A percentile compares a stretch with the other conserved stretches of the same genome.
Evolutionary conservation across 73 alveolate genomes (phyloP).

Genomic region (Paramecium biaurelia): DNA sequence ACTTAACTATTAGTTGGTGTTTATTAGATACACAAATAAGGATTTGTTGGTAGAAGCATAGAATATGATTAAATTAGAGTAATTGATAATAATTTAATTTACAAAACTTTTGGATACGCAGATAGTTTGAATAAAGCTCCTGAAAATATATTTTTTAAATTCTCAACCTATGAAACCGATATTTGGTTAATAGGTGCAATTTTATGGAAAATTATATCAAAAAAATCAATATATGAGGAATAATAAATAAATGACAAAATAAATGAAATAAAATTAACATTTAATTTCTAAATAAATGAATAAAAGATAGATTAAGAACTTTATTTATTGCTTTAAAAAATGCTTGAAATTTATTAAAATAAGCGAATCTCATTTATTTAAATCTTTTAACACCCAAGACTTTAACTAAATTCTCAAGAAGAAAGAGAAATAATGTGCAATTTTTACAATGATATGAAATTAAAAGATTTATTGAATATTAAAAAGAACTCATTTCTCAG

Average conservation of each 20-base stretch:
- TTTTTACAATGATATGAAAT: not conserved
- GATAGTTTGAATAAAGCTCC: not conserved
- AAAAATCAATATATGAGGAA: not conserved
- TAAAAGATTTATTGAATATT: not conserved
- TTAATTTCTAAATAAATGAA: not conserved
- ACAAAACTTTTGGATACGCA: not conserved
- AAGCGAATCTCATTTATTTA: not conserved
- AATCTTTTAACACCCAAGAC: not conserved
- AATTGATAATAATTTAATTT: not conserved
- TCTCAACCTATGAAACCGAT: not conserved
- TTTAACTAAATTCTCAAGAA: not conserved
- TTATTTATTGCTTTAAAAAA: not conserved
- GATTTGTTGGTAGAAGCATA: not conserved
- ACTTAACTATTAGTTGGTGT: not conserved
- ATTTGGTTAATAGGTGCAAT: not conserved
- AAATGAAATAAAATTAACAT: not conserved
- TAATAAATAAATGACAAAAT: not conserved
- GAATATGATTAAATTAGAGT: not conserved
- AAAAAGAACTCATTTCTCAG: not conserved
- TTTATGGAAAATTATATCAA: not conserved
- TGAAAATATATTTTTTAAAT: not conserved
- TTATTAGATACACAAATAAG: not conserved
- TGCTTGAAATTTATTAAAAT: not conserved
- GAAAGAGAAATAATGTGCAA: not conserved
- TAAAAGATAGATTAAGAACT: not conserved